Base-by-base conservation (phyloP, 331 rosid genomes). In the Pyrus hybrid region DNA sequence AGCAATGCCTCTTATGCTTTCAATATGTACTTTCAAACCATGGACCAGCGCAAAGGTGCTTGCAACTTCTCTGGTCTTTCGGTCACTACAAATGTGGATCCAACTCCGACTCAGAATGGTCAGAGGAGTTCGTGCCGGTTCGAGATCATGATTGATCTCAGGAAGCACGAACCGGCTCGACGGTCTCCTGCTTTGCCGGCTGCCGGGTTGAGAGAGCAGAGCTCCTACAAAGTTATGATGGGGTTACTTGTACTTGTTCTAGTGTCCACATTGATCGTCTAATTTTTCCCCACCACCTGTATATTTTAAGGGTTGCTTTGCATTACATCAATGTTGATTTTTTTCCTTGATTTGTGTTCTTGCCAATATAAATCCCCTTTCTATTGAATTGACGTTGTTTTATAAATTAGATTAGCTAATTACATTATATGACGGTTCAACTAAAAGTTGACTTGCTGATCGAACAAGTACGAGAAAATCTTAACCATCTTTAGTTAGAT, bases 1-100 rank as follows among this genome's bases (percentile, higher is more conserved):
- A 77, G 72, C 13, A 95, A 95, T 62, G 96, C 86, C 70, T 95
- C 99, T 1, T 95, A 92, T 71, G 99, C 99, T 62, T 95, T 95
- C 58, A 95, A 95, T 69, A 69, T 73, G 77, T 95, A 95, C 67
- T 95, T 79, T 67, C 99, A 95, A 60, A 87, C 88, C 13, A 76
- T 77, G 90, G 73, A 95, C 81, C 99, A 95, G 41, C 58, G 84
- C 7, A 87, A 84, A 64, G 89, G 54, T 60, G 85, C 98, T 0
- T 93, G 98, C 18, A 16, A 83, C 3, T 93, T 93, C 67, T 81
- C 84, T 1, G 88, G 87, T 67, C 47, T 93, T 1, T 85, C 96
- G 0, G 75, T 67, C 18, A 41, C 82, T 51, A 79, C 96, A n/a
- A 84, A 54, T 10, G 62, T 77, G 1, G 87, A 93, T 74, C 97